Percentiles rank a stretch among this genome's conserved stretches.
Evolutionary conservation across 768 basidiomycete species (phyloP).

Genomic region (Coprinopsis cinerea): DNA sequence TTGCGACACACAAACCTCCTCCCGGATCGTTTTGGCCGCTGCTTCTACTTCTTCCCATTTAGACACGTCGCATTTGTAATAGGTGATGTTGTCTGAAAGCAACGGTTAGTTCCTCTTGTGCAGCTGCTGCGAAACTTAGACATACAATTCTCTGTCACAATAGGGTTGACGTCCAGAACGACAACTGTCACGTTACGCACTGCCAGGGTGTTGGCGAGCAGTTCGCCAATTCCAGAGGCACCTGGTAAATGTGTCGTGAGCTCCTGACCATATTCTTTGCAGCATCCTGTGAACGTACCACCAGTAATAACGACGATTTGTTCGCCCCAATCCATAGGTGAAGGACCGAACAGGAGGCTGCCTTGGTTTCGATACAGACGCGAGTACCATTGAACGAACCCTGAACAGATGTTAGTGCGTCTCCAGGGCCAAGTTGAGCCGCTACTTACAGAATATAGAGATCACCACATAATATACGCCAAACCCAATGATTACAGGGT

Average conservation of each 20-base stretch:
- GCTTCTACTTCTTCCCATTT: conserved; percentile 80
- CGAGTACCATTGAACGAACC: conserved; percentile 1
- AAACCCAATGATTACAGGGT: conserved; percentile 47
- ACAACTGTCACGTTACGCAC: conserved; percentile 77
- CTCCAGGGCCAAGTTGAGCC: neutral
- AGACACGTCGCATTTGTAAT: conserved; percentile 90
- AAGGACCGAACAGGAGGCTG: conserved; percentile 53
- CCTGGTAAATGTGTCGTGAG: conserved; percentile 38
- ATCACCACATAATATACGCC: conserved; percentile 52
- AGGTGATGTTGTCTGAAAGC: conserved; percentile 64
- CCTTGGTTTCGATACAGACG: conserved; percentile 71
- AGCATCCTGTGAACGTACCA: conserved; percentile 41
- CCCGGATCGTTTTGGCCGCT: conserved; percentile 63
- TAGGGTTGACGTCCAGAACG: conserved; percentile 79
- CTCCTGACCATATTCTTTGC: neutral
- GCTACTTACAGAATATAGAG: conserved; percentile 60
- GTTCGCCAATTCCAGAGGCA: conserved; percentile 82
- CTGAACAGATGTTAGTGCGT: neutral
- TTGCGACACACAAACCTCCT: conserved; percentile 52
- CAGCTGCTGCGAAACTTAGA: neutral
- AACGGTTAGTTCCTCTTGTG: neutral
- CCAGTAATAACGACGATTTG: conserved; percentile 91
- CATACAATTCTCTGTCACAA: conserved; percentile 72
- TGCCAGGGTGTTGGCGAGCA: conserved; percentile 84
- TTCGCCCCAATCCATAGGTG: conserved; percentile 74